Evolutionary conservation across 768 basidiomycete genomes (phyloP).

Genomic region (Mycena sanguinolenta): DNA sequence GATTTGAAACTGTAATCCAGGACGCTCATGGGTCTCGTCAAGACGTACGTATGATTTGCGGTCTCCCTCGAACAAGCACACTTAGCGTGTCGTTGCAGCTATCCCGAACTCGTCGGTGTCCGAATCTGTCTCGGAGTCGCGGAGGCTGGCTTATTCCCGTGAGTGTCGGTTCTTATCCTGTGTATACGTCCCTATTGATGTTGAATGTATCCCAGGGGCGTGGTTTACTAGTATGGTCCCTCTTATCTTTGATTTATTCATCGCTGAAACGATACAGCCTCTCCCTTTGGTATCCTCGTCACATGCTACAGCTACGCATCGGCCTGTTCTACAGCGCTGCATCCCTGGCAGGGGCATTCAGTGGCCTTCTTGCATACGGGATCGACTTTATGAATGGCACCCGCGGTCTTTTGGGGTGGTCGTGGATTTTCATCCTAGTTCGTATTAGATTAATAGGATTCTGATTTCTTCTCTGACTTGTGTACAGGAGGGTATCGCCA

Average conservation of each 20-base stretch:
- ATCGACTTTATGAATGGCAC: conserved; percentile 67
- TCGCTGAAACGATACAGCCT: conserved; percentile 51
- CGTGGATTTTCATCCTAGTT: conserved; percentile 67
- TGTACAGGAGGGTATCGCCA: conserved; percentile 70
- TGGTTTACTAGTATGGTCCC: conserved; percentile 73
- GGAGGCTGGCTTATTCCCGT: conserved; percentile 79
- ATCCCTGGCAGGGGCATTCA: conserved; percentile 73
- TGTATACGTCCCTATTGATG: neutral
- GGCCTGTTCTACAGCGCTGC: conserved; percentile 79
- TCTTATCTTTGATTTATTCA: neutral
- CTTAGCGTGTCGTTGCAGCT: conserved; percentile 52
- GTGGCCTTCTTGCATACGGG: conserved; percentile 69
- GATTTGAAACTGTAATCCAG: conserved; percentile 45
- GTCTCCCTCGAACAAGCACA: neutral
- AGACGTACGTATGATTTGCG: conserved; percentile 56
- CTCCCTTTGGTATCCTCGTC: conserved; percentile 77
- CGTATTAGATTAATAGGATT: neutral
- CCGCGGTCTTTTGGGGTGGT: conserved; percentile 67
- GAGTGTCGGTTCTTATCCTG: neutral
- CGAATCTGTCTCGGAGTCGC: conserved; percentile 73
- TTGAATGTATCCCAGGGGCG: conserved; percentile 51
- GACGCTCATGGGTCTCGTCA: conserved; percentile 77
- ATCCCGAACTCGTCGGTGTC: conserved; percentile 69
- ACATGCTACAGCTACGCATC: conserved; percentile 70
- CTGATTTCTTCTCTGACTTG: neutral